Evolutionary conservation across 805 yeast genomes (phyloP).

Genomic region (Lipomyces orientalis): DNA sequence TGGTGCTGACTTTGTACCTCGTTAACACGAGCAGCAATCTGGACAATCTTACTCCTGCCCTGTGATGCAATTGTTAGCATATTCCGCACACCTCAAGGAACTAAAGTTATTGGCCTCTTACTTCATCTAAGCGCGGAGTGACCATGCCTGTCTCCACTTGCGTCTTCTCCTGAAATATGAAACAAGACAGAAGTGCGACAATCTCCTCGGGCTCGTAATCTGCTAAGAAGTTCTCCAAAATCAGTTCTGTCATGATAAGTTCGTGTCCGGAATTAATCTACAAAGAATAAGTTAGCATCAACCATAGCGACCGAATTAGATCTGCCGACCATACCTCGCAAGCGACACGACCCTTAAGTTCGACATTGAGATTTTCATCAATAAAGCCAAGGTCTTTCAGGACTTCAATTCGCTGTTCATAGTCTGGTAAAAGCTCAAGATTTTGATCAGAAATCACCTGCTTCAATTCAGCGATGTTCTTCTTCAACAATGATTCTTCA

Average conservation of each 20-base stretch:
- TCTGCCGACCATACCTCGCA: constrained; percentile 62
- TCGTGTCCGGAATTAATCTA: constrained; percentile 88
- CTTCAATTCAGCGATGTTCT: constrained; percentile 61
- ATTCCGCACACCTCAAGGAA: no score
- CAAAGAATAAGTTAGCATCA: not conserved
- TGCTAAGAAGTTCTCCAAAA: constrained; percentile 88
- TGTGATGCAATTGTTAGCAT: not conserved
- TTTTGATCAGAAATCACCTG: constrained; percentile 82
- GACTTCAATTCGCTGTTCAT: constrained; percentile 84
- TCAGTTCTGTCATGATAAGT: constrained; percentile 82
- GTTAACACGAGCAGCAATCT: constrained; percentile 68
- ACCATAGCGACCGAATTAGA: not conserved
- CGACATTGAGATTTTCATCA: constrained; percentile 73
- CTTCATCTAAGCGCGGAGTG: constrained; percentile 77
- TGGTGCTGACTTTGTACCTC: constrained; percentile 68
- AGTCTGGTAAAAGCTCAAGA: constrained; percentile 87
- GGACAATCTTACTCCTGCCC: constrained; percentile 63
- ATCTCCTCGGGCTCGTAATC: constrained; percentile 95
- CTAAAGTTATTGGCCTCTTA: not conserved
- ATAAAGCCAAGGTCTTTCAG: constrained; percentile 79
- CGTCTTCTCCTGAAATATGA: constrained; percentile 87
- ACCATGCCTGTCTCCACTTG: constrained; percentile 64
- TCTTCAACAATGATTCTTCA: constrained; percentile 53
- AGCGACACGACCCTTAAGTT: constrained; percentile 87
- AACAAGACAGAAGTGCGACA: constrained; percentile 90